A percentile compares a stretch with the other conserved stretches of the same genome.
Conservation (phyloP, 2,329 filamentous ascomycete genomes). For the Arthrobotrys pseudoclavata region DNA sequence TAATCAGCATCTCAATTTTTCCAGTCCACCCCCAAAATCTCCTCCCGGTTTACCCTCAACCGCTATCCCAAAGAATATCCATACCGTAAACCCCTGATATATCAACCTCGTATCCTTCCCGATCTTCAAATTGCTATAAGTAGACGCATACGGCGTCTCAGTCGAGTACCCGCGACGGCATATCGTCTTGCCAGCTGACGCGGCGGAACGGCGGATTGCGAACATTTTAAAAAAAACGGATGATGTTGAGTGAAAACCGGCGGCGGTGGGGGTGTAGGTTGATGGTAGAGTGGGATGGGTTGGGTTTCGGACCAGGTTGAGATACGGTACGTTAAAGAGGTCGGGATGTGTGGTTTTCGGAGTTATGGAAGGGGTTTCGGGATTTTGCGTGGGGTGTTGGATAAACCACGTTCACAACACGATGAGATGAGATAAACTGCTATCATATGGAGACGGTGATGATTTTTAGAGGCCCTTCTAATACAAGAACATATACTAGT, state of each 20-base stretch:
- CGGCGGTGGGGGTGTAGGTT: not conserved
- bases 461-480: not conserved
- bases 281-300: slow-evolving; percentile 2
- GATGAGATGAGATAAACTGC: slow-evolving; percentile 16
- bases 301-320: slow-evolving; percentile 10
- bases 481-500: slow-evolving; percentile 28
- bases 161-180: slow-evolving; percentile 49
- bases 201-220: slow-evolving; percentile 54
- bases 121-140: slow-evolving; percentile 76
- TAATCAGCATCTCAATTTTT: slow-evolving; percentile 22
- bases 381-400: slow-evolving; percentile 47
- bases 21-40: not conserved
- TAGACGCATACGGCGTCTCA: slow-evolving; percentile 68
- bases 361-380: slow-evolving; percentile 47
- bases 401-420: slow-evolving; percentile 46
- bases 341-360: slow-evolving; percentile 32
- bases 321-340: slow-evolving; percentile 9
- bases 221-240: slow-evolving; percentile 27
- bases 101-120: slow-evolving; percentile 76
- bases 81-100: slow-evolving; percentile 78
- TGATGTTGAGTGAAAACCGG: not conserved
- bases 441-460: not conserved
- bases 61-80: not conserved
- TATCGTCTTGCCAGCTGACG: slow-evolving; percentile 37
- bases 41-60: slow-evolving; percentile 1